Conservation (phyloP, 495 filamentous ascomycete species). For the Talaromyces wortmannii region DNA sequence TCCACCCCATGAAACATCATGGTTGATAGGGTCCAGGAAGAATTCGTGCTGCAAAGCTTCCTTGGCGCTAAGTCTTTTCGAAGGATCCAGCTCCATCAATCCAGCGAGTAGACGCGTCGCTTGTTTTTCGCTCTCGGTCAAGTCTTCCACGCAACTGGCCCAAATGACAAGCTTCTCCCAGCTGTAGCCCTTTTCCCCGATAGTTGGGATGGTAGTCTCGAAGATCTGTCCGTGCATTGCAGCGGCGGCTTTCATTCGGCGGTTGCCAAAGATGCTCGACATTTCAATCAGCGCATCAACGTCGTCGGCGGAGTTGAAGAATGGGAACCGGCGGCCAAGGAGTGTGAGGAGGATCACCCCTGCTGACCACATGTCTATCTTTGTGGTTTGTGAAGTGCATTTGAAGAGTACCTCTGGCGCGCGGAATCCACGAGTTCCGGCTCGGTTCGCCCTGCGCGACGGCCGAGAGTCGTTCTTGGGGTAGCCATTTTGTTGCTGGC, state of each 20-base stretch:
- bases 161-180: constrained; percentile 92
- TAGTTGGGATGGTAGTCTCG: constrained; percentile 84
- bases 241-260: constrained; percentile 74
- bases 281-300: constrained; percentile 97
- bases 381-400: constrained; percentile 92
- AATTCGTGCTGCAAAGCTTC: constrained; percentile 58
- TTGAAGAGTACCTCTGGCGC: constrained; percentile 97
- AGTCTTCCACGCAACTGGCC: constrained; percentile 55
- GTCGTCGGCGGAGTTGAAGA: constrained; percentile 96
- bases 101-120: constrained; percentile 55
- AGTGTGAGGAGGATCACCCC: constrained; percentile 92
- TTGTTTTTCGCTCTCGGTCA: constrained; percentile 42
- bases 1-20: constrained; percentile 41
- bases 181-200: constrained; percentile 75
- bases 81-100: constrained; percentile 53
- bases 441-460: constrained; percentile 84
- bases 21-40: constrained; percentile 46
- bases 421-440: constrained; percentile 92
- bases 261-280: constrained; percentile 85
- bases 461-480: constrained; percentile 83
- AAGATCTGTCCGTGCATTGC: constrained; percentile 80
- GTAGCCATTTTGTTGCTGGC: constrained; percentile 56
- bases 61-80: constrained; percentile 47
- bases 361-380: constrained; percentile 95
- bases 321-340: constrained; percentile 84